Evolutionary conservation across 73 alveolate species (phyloP).

Genomic region (Paramecium biaurelia): DNA sequence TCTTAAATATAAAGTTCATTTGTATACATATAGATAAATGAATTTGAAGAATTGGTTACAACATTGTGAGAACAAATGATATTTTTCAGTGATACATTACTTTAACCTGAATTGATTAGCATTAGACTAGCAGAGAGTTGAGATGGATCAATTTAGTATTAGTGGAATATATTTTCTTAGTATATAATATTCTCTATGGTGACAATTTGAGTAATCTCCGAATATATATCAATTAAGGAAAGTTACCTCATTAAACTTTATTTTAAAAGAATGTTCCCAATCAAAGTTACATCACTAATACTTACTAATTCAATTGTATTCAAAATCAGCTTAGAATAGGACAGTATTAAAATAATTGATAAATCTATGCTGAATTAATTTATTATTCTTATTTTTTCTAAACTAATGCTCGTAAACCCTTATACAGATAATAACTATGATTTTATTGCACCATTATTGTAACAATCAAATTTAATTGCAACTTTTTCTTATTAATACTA

Average conservation of each 20-base stretch:
- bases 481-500: neutral
- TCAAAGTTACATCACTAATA: neutral
- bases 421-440: neutral
- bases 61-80: neutral
- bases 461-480: neutral
- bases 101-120: neutral
- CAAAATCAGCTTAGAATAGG: neutral
- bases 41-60: neutral
- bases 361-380: neutral
- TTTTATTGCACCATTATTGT: neutral
- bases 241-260: neutral
- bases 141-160: neutral
- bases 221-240: neutral
- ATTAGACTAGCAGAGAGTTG: neutral
- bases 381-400: neutral
- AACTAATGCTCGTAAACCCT: neutral
- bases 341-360: neutral
- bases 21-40: neutral
- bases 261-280: neutral
- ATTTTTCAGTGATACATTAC: neutral
- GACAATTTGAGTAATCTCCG: neutral
- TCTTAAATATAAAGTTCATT: neutral
- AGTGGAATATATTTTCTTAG: neutral
- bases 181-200: neutral
- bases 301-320: neutral